Base-by-base conservation (phyloP, 495 filamentous ascomycete species). In the Articulospora tetracladia region DNA sequence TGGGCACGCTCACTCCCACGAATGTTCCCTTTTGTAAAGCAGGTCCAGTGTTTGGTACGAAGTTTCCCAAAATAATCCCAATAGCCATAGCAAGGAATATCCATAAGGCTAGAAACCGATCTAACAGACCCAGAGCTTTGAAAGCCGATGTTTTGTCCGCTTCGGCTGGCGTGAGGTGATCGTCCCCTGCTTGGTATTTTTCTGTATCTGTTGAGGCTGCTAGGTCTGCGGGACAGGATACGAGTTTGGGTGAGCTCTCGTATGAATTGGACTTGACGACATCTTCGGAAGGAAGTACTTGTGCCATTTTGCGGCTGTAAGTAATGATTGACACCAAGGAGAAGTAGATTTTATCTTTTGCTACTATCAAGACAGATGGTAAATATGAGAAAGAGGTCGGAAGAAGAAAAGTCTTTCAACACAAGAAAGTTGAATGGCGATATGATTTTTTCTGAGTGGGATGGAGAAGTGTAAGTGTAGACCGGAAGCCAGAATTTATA, bases 21-120 rank as follows among this genome's bases (percentile, higher is more conserved):
- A 95, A 92, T 39, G 79, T 80, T 0, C 91, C 90, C 55, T 79
- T 81, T 60, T 93, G 83, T 39, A 94, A 74, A 13, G 83, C 81
- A 1, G 76, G 78, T 0, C 80, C 85, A 0, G 81, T 82, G 23
- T 73, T 74, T 0, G 82, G 79, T 3, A 90, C 90, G 60, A 92
- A 91, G 69, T 92, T 93, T 11, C 89, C 90, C 1, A 95, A 74
- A 6, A 93, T 77, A 58, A 94, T 86, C 17, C 91, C 92, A 36
- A 92, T 72, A 0, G 79, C 78, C 87, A 96, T 95, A 25, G 90
- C 90, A 7, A 94, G 83, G 39, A 96, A 80, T 68, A 95, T 94
- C 91, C 92, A 94, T 6, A 92, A 13, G 3, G 87, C 90, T 0
- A 93, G 86, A 71, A 91, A 88, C 17, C 86, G 82, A 70, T 94